Evolutionary conservation across 139 green algal genomes (phyloP), one percentile per base, ranked within the genome.

Genomic region (Asterochloris erici): DNA sequence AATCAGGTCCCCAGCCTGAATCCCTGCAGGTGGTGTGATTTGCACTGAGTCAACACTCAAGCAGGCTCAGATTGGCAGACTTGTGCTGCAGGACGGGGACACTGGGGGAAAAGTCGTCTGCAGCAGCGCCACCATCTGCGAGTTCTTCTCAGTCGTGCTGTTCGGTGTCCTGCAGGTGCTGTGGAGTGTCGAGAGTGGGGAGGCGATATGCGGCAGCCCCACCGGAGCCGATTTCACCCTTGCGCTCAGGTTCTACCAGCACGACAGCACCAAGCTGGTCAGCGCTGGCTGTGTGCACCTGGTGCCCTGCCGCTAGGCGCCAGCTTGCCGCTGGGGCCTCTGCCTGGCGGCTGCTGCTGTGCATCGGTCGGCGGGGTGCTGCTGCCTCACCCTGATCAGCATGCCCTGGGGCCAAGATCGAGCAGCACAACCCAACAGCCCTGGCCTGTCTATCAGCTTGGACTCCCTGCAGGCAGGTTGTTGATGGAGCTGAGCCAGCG

Each of bases 171-270:
- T 79, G 23, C 84, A 95, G 92, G 92, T 95, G 38, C 83, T 98
- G 27, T 98, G 94, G 94, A 88, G 96, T 78, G 93, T 97, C 14
- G 81, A 88, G 60, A 92, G 82, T 11, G 93, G 93, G 23, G 85
- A 91, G 47, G 90, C 93, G n/a, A 91, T 97, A 73, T 97, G 94
- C 84, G 93, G 93, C 81, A 91, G 77, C 80, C 92, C 94, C n/a
- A 92, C 89, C 16, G 73, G 88, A 81, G 88, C 70, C 77, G 87
- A 95, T 70, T 92, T 94, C 89, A 91, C 90, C 4, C 64, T 90
- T 21, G 89, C 76, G 28, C 84, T 94, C 21, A 91, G 89, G 81
- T 97, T 96, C 87, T 91, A 96, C 79, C 91, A 94, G 87, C 91
- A 90, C 76, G 81, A 84, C 29, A 90, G 82, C 74, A 88, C 88